Evolutionary conservation across 768 basidiomycete species (phyloP).

Genomic region (Lentinula edodes): DNA sequence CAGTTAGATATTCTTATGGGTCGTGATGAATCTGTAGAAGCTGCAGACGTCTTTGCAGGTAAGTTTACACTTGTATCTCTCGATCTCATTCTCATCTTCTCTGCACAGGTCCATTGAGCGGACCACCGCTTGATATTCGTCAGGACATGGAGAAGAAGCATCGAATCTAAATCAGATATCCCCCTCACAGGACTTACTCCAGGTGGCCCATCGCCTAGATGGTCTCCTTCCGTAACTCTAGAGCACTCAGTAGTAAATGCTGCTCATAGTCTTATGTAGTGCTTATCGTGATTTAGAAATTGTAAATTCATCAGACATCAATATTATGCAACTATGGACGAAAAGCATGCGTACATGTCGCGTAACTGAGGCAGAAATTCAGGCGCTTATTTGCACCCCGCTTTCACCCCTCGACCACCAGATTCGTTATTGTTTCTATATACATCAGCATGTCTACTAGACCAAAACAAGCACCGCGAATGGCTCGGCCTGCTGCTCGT

Average conservation of each 20-base stretch:
- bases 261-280: too few species aligned
- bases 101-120: constrained; percentile 48
- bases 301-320: too few species aligned
- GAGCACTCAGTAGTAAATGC: too few species aligned
- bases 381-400: neutral
- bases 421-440: too few species aligned
- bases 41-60: constrained; percentile 79
- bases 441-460: constrained; percentile 16
- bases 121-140: constrained; percentile 51
- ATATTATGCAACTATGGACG: too few species aligned
- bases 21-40: constrained; percentile 77
- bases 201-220: too few species aligned
- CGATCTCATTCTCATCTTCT: neutral
- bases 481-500: constrained; percentile 73
- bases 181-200: neutral
- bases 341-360: too few species aligned
- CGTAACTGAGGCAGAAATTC: too few species aligned
- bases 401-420: too few species aligned
- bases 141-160: constrained; percentile 61
- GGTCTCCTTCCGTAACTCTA: too few species aligned
- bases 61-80: constrained; percentile 15
- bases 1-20: constrained; percentile 93
- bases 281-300: too few species aligned
- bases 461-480: constrained; percentile 72
- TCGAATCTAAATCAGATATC: constrained; percentile 27